A percentile compares a stretch with the other conserved stretches of the same genome.
Conservation (phyloP, 768 basidiomycete genomes). For the Melanogaster broomeanus region DNA sequence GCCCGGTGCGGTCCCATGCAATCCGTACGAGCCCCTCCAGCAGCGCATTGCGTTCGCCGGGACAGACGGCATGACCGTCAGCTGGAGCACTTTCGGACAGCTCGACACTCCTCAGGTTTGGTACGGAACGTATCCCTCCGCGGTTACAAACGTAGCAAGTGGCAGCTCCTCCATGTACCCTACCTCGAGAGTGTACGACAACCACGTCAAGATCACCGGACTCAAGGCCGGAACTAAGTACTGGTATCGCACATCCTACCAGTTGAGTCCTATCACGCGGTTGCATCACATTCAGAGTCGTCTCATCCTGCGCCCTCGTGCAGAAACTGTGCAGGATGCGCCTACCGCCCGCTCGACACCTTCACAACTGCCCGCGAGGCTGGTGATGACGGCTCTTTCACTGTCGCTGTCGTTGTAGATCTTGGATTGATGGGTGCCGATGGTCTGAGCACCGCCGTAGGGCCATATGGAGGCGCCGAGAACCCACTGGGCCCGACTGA, state of each 20-base stretch:
- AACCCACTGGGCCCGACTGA: conserved; percentile 25
- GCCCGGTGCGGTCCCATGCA: conserved; percentile 28
- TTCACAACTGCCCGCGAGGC: conserved; percentile 23
- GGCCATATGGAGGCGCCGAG: conserved; percentile 20
- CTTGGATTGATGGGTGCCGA: conserved; percentile 31
- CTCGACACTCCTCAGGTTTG: conserved; percentile 25
- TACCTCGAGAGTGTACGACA: conserved; percentile 27
- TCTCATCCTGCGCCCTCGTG: neutral
- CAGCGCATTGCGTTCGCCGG: conserved; percentile 27
- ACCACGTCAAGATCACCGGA: conserved; percentile 28
- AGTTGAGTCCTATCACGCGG: conserved; percentile 11
- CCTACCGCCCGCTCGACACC: conserved; percentile 24
- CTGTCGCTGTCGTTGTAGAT: conserved; percentile 26
- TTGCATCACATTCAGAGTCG: neutral
- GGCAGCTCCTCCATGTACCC: conserved; percentile 25
- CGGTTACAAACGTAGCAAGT: conserved; percentile 17
- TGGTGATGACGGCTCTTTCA: conserved; percentile 20
- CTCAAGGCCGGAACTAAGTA: conserved; percentile 25
- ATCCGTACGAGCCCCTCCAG: conserved; percentile 29
- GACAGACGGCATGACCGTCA: conserved; percentile 27
- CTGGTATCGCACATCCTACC: conserved; percentile 29
- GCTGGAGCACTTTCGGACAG: conserved; percentile 24
- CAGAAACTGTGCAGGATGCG: conserved; percentile 29
- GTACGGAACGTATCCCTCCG: conserved; percentile 20
- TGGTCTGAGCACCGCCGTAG: conserved; percentile 31